phyloP scores from a whole-genome alignment of 164 flowering plant species.

The Macadamia integrifolia region DNA sequence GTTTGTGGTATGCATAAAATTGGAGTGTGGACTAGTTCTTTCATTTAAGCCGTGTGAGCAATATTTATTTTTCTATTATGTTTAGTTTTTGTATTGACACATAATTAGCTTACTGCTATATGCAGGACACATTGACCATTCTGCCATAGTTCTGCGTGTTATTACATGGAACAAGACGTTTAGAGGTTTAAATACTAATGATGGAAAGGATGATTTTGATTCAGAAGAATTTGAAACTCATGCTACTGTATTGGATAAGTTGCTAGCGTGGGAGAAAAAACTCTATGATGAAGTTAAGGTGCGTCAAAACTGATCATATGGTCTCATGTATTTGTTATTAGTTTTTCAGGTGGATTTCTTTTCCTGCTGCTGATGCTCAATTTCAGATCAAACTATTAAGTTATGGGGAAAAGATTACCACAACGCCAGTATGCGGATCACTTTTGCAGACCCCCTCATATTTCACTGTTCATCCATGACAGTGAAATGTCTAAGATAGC shows the following conservation, averaged over 20 bases:
- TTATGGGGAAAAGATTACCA: too few relatives aligned
- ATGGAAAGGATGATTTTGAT: constrained; percentile 52
- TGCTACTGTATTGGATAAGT: constrained; percentile 85
- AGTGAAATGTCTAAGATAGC: too few relatives aligned
- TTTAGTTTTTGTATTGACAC: not conserved
- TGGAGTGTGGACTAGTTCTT: not conserved
- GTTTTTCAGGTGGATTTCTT: too few relatives aligned
- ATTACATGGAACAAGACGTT: constrained; percentile 90
- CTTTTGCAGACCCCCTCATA: too few relatives aligned
- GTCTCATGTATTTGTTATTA: too few relatives aligned
- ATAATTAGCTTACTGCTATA: not conserved
- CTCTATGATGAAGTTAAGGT: constrained; percentile 97
- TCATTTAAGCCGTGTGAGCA: not conserved
- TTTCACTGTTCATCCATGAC: too few relatives aligned
- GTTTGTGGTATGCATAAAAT: too few relatives aligned
- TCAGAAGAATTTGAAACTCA: constrained; percentile 77
- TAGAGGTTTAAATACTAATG: constrained; percentile 46
- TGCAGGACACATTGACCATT: constrained; percentile 88
- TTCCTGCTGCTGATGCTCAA: too few relatives aligned
- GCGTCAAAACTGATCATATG: not conserved
- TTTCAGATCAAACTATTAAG: too few relatives aligned
- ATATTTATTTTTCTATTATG: not conserved
- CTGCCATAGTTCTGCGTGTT: constrained; percentile 90
- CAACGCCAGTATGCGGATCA: too few relatives aligned
- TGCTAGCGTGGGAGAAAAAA: constrained; percentile 96